Evolutionary conservation across 345 rosid species (phyloP).

Genomic region (Pugionium cornutum): DNA sequence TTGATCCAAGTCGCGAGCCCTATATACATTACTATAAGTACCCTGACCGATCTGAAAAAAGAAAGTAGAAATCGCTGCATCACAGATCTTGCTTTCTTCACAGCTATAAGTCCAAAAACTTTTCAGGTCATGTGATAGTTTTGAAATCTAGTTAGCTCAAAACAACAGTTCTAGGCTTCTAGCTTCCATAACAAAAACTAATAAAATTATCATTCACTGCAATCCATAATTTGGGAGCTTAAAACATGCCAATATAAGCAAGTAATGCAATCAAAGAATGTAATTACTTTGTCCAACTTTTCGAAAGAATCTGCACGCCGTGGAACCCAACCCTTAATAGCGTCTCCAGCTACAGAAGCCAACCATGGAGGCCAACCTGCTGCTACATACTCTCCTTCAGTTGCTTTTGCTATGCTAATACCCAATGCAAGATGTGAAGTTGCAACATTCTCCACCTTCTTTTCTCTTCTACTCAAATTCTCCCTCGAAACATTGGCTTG

Average conservation of each 20-base stretch:
- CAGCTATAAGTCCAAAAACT: neutral
- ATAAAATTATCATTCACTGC: no score
- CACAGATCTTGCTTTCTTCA: neutral
- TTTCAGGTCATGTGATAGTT: neutral
- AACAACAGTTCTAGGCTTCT: no score
- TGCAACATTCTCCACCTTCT: constrained; percentile 50
- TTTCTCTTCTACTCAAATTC: constrained; percentile 60
- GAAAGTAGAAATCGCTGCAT: constrained; percentile 3
- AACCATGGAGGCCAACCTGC: constrained; percentile 99
- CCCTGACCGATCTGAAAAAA: neutral
- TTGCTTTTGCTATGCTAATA: constrained; percentile 56
- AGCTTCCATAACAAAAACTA: constrained; percentile 6
- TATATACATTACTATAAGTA: no score
- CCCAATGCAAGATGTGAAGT: constrained; percentile 61
- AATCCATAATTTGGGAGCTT: neutral
- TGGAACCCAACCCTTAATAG: constrained; percentile 33
- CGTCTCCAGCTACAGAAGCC: constrained; percentile 90
- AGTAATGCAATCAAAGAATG: constrained; percentile 24
- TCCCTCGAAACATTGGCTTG: constrained; percentile 61
- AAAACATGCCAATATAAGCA: constrained; percentile 26
- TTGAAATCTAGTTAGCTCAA: neutral
- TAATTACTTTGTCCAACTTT: constrained; percentile 81
- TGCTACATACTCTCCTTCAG: constrained; percentile 87
- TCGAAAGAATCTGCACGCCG: constrained; percentile 95
- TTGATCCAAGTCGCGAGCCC: no score